Percentiles rank a stretch among this genome's conserved stretches.
Conservation (phyloP, 495 filamentous ascomycete genomes). For the Xylaria sp. region DNA sequence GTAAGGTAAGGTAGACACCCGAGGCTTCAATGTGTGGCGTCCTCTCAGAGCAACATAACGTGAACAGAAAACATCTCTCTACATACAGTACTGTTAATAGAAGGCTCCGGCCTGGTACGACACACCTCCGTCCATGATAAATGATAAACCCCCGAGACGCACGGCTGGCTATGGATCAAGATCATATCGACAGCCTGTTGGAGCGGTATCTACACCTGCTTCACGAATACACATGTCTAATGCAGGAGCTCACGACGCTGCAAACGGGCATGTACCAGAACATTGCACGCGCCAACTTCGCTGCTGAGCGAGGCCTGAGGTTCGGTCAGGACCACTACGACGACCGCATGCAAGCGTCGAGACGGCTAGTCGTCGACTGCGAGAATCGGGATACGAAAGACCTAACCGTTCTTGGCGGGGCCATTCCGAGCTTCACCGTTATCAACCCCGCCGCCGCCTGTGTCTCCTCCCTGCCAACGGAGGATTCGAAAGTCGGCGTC, state of each 20-base stretch:
- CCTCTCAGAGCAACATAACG: background rate
- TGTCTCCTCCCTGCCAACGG: background rate
- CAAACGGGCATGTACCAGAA: conserved; percentile 61
- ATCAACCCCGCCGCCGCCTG: background rate
- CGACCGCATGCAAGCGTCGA: conserved; percentile 70
- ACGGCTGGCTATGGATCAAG: conserved; percentile 32
- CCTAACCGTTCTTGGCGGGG: background rate
- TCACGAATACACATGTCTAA: conserved; percentile 70
- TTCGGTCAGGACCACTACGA: conserved; percentile 76
- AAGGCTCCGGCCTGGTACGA: background rate
- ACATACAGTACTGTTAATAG: no score
- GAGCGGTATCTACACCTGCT: conserved; percentile 73
- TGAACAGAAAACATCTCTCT: background rate
- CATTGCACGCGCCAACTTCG: conserved; percentile 76
- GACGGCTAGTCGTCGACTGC: conserved; percentile 40
- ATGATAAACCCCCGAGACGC: background rate
- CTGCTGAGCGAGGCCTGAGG: conserved; percentile 64
- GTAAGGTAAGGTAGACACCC: no score
- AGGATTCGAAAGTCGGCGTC: conserved; percentile 10
- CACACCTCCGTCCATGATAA: background rate
- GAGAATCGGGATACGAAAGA: background rate
- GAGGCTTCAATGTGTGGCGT: background rate
- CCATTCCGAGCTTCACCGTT: conserved; percentile 25
- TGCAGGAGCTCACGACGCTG: conserved; percentile 57
- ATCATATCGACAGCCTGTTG: conserved; percentile 68